Base-by-base conservation (phyloP, 2,329 filamentous ascomycete genomes). In the Macrophomina phaseolina region DNA sequence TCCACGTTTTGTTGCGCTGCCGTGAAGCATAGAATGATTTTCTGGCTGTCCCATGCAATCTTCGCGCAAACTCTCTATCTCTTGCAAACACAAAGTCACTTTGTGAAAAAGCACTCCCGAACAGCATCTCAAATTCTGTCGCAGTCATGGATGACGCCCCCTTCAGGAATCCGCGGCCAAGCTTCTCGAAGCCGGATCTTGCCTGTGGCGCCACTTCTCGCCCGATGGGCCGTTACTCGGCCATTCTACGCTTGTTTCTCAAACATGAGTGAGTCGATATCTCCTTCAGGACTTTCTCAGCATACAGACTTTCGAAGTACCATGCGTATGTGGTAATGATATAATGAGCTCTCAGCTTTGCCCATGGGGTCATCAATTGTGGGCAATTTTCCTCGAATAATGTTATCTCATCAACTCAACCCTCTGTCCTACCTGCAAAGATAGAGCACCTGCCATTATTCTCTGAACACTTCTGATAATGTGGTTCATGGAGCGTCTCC, bases 401-500 rank as follows among this genome's bases (percentile, higher is more conserved):
- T 38, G 3, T 9, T n/a, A 12, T 28, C 28, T 14, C 7, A 61
- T 32, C 7, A 61, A 36, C 18, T 16, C 7, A n/a, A 4, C 8
- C 5, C 9, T 53, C 30, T 34, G 51, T 8, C 23, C 23, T 23
- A 23, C 23, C 23, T 23, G 23, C 23, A 23, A 23, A 23, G 23
- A 23, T 23, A 23, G 23, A 23, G 23, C 23, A 23, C 23, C 23
- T 23, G 23, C n/a, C 16, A 18, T n/a, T 18, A 12, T 28, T 61
- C 40, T 4, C n/a, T 36, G 23, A 23, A 45, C 5, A 2, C 14
- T 14, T 46, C n/a, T 23, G 11, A 45, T 16, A 51, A 62, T 49
- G 45, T 49, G 30, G 45, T 36, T 62, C 58, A 62, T 62, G 45
- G 32, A 48, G 16, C 58, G 58, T 18, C 58, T 62, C 12, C 58